A percentile compares a stretch with the other conserved stretches of the same genome.
Evolutionary conservation across 1,139 yeast species (phyloP).

Genomic region (Taphrina deformans): DNA sequence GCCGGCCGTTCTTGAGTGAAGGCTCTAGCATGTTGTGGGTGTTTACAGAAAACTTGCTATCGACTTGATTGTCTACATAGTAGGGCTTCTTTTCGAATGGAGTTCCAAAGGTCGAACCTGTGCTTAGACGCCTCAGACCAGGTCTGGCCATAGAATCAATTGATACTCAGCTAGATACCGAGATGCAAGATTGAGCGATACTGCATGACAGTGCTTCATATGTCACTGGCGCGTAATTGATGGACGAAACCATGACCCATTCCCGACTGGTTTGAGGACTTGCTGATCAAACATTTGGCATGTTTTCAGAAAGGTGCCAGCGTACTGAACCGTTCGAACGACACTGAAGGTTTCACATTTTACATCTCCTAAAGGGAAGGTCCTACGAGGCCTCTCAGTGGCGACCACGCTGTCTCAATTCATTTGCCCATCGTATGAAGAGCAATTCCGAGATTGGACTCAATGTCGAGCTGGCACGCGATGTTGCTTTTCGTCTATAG

Average conservation of each 20-base stretch:
- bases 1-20: not conserved
- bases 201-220: no score
- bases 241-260: no score
- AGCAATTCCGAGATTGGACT: slow-evolving; percentile 1
- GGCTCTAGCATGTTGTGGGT: not conserved
- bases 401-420: not conserved
- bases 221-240: no score
- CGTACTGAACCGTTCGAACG: no score
- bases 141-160: not conserved
- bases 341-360: not conserved
- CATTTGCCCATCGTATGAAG: slow-evolving; percentile 7
- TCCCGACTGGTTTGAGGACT: not conserved
- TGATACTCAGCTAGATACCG: not conserved
- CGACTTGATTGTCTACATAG: not conserved
- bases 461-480: not conserved
- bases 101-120: slow-evolving; percentile 8
- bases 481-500: not conserved
- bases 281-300: not conserved
- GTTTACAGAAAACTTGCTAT: not conserved
- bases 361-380: not conserved
- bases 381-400: not conserved
- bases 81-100: not conserved
- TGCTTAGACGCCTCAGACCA: not conserved
- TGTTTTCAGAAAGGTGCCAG: no score
- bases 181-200: not conserved